Conservation (phyloP, 768 basidiomycete species). For the Epithele typhae region DNA sequence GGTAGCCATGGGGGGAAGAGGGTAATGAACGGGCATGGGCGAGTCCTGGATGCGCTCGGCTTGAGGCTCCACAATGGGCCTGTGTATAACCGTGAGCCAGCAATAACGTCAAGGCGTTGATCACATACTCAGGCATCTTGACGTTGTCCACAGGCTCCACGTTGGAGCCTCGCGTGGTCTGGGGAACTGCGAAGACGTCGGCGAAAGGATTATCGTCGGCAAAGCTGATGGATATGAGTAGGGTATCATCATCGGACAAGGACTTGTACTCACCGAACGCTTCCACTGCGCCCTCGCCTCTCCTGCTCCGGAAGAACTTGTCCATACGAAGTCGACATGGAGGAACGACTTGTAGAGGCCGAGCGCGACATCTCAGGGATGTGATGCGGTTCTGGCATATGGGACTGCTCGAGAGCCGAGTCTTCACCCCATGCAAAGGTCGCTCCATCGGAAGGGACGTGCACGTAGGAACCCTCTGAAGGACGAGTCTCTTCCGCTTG, state of each 20-base stretch:
- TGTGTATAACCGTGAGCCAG: too few relatives aligned
- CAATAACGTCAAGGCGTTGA: too few relatives aligned
- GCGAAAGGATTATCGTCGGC: constrained; percentile 27
- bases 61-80: background rate
- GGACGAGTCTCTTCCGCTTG: constrained; percentile 5
- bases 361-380: background rate
- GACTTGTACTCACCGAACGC: constrained; percentile 24
- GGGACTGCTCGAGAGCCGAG: constrained; percentile 2
- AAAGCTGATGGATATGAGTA: background rate
- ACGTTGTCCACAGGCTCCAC: too few relatives aligned
- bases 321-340: constrained; percentile 24
- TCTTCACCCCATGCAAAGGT: constrained; percentile 23
- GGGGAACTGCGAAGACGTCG: constrained; percentile 7
- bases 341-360: constrained; percentile 20
- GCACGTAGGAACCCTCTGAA: constrained; percentile 10
- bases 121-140: too few relatives aligned
- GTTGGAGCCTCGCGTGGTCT: too few relatives aligned
- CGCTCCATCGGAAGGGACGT: constrained; percentile 19
- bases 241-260: too few relatives aligned
- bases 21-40: constrained; percentile 33
- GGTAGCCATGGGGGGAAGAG: constrained; percentile 38
- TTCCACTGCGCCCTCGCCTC: constrained; percentile 22
- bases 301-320: constrained; percentile 17
- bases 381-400: constrained; percentile 10
- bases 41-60: constrained; percentile 8